These are phyloP conservation scores for Xylariaceae sp. DNA, from an alignment of 2,329 filamentous ascomycete genomes.

Conservation along the genomic window DNA sequence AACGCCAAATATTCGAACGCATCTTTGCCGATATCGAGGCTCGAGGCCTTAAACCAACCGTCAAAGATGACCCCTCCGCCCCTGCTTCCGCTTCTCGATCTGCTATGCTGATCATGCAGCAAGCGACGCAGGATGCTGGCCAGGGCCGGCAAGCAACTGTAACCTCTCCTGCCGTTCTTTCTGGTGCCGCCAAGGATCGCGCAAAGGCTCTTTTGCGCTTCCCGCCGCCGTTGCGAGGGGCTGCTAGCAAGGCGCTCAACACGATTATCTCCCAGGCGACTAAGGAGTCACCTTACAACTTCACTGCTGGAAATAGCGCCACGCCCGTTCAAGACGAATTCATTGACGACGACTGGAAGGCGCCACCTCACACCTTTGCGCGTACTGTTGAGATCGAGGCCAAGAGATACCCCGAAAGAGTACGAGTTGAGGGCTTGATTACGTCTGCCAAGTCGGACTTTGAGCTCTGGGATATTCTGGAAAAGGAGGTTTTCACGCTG, in stretches of 20 bases:
- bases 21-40: constrained; percentile 56
- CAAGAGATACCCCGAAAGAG: constrained; percentile 42
- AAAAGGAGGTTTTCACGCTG: constrained; percentile 60
- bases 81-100: constrained; percentile 15
- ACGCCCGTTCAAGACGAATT: not conserved
- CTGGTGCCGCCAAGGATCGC: constrained; percentile 30
- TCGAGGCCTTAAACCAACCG: constrained; percentile 27
- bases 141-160: constrained; percentile 19
- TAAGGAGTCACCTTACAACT: not conserved
- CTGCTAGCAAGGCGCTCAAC: constrained; percentile 37
- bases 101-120: constrained; percentile 29
- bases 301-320: not conserved
- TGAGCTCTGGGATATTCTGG: constrained; percentile 62
- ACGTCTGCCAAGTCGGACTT: constrained; percentile 52
- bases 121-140: constrained; percentile 26
- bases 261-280: constrained; percentile 25
- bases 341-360: constrained; percentile 22
- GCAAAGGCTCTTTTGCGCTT: constrained; percentile 37
- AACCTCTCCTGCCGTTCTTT: constrained; percentile 18
- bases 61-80: constrained; percentile 11
- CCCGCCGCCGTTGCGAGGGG: constrained; percentile 37
- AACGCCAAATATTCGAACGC: constrained; percentile 45
- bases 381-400: constrained; percentile 36
- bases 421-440: constrained; percentile 51
- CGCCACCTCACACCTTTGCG: constrained; percentile 19